Base-by-base conservation (phyloP, 177 flowering plant species). In the Vitis hybrid region DNA sequence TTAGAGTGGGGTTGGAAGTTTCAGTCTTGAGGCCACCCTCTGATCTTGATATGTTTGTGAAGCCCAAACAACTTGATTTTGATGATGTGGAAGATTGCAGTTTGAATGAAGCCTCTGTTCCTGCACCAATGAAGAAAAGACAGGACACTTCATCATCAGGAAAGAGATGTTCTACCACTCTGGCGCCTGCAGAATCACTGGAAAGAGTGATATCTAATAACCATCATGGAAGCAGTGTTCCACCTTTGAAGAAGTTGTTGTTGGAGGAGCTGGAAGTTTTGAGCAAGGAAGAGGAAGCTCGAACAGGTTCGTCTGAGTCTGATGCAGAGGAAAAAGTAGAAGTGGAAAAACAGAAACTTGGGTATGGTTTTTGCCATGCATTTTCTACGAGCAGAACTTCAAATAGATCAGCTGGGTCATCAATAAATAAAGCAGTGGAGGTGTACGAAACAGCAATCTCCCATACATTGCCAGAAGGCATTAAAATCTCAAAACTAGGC, bases 11-110 rank as follows among this genome's bases (percentile, higher is more conserved):
- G 30, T 49, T 57, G 50, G 79, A 80, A 64, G 67, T 21, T 71
- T 30, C 52, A 14, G 66, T 56, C 9, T 21, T 70, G 18, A 74
- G 69, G 62, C 61, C 65, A 18, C 63, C 75, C 39, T 45, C 81
- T 64, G 76, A 76, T 21, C 48, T 51, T 72, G 55, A 57, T 34
- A 72, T 58, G 66, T 58, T 70, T 62, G 70, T 83, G 74, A 75
- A 79, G 65, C 89, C 87, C 14, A 82, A 82, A 75, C 80, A 79
- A 62, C 86, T 86, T 56, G 70, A 80, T 60, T 89, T 86, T 79
- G 83, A 81, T 73, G 77, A 80, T 26, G 57, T 61, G 56, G 90
- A 77, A 75, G 82, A 78, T 18, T 57, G 61, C 63, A 73, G 66
- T 70, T 51, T 75, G 65, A 78, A 72, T 56, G 72, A 67, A n/a